Evolutionary conservation across 169 alveolate species (phyloP).

Genomic region (Condylostoma magnum): DNA sequence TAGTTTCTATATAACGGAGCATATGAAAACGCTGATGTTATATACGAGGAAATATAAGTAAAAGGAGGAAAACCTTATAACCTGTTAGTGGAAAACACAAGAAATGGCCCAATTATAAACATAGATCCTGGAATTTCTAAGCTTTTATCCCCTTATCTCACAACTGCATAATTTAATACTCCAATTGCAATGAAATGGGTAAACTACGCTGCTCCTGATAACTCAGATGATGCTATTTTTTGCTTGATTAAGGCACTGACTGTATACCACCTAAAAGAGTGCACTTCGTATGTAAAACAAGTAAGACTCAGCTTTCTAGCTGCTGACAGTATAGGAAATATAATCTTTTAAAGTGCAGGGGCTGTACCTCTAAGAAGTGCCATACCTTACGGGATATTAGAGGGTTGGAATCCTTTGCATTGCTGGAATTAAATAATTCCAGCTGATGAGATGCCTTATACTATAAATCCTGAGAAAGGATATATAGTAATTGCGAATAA

Average conservation of each 20-base stretch:
- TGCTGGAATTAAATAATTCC: conserved; percentile 15
- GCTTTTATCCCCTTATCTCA: too few relatives aligned
- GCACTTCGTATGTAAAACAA: not conserved
- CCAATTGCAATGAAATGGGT: too few relatives aligned
- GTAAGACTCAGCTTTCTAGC: not conserved
- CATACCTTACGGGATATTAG: not conserved
- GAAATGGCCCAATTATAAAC: too few relatives aligned
- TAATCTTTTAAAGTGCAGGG: not conserved
- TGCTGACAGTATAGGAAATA: not conserved
- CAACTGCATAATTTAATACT: too few relatives aligned
- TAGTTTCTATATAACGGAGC: too few relatives aligned
- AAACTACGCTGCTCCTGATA: not conserved
- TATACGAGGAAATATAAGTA: too few relatives aligned
- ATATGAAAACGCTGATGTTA: too few relatives aligned
- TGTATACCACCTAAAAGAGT: not conserved
- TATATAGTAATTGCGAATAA: conserved; percentile 16
- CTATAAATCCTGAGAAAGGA: conserved; percentile 23
- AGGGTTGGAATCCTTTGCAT: not conserved
- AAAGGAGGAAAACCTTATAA: too few relatives aligned
- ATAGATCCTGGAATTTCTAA: too few relatives aligned
- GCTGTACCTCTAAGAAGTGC: not conserved
- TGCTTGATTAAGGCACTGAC: not conserved
- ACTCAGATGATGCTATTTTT: not conserved
- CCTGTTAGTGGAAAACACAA: too few relatives aligned
- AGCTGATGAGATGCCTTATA: conserved; percentile 12